Evolutionary conservation across 2,329 filamentous ascomycete genomes (phyloP), one percentile per base, ranked within the genome.

Genomic region (Trichoderma sp.): DNA sequence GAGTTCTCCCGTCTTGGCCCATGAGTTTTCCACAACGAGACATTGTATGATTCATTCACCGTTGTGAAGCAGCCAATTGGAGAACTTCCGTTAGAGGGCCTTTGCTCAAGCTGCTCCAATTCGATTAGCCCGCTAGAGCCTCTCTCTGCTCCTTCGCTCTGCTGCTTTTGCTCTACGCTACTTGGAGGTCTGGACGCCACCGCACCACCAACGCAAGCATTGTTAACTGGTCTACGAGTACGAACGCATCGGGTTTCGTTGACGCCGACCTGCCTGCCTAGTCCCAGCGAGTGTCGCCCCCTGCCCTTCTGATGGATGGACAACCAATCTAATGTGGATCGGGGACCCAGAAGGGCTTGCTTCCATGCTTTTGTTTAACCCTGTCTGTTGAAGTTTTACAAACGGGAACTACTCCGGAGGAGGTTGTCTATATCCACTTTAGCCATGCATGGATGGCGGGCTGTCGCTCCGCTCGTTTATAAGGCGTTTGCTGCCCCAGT

Each of bases 191-290:
- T 50, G 30, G 26, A 61, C 66, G 66, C 66, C 59, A 55, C 68
- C 65, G 34, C 65, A 68, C 43, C 68, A 43, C 68, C 57, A 63
- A 11, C 58, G 39, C 28, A 26, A 57, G 7, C 11, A 61, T 34
- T 23, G 43, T 26, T 9, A 39, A 36, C 57, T 55, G 58, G 47
- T 11, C 59, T 64, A 64, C 58, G 47, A 63, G 47, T 70, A 64
- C 58, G 59, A 63, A 47, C 20, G 43, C 62, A 53, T 59, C 68
- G 68, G 68, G 20, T 36, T 64, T 71, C 53, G 28, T 26, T 58
- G 68, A 28, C 26, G 28, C 70, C 70, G 70, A 71, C 39, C 55
- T 71, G 28, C 70, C 61, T 53, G 64, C 57, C 57, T 71, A 47
- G 63, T 62, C 30, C 58, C 17, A 58, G 32, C 20, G 39, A 58